Evolutionary conservation across 768 basidiomycete genomes (phyloP).

Genomic region (Boletus huronensis): DNA sequence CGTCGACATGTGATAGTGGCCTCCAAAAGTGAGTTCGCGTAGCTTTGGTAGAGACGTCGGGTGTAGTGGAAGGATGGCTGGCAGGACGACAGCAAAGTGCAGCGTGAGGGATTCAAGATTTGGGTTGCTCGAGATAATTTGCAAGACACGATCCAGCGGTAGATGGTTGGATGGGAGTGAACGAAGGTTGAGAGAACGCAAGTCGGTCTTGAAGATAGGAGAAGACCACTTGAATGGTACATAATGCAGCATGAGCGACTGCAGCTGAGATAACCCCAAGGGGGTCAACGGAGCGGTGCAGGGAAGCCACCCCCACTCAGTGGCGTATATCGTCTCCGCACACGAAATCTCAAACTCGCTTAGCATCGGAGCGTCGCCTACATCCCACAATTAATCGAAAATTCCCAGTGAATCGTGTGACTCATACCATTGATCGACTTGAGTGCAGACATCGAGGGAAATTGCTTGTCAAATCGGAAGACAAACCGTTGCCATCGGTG

Average conservation of each 20-base stretch:
- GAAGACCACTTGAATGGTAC: conserved; percentile 78
- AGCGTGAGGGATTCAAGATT: conserved; percentile 54
- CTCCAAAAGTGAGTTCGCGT: conserved; percentile 56
- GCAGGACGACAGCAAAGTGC: conserved; percentile 58
- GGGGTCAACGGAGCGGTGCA: conserved; percentile 38
- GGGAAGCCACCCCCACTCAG: conserved; percentile 77
- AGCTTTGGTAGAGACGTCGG: conserved; percentile 53
- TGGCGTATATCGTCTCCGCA: conserved; percentile 54
- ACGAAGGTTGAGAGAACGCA: conserved; percentile 59
- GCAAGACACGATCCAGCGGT: conserved; percentile 65
- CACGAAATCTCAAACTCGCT: conserved; percentile 77
- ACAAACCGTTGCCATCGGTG: conserved; percentile 79
- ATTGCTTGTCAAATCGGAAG: conserved; percentile 75
- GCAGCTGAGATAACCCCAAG: conserved; percentile 44
- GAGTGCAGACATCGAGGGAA: conserved; percentile 68
- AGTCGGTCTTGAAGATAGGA: conserved; percentile 59
- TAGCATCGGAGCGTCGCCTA: conserved; percentile 71
- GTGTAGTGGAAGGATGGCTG: conserved; percentile 59
- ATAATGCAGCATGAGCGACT: conserved; percentile 61
- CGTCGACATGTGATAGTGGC: conserved; percentile 60
- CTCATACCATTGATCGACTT: conserved; percentile 66
- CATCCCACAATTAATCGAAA: conserved; percentile 1
- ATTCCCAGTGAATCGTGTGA: neutral
- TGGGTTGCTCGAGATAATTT: conserved; percentile 58
- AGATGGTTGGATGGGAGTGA: conserved; percentile 61